phyloP scores from a whole-genome alignment of 2,329 filamentous ascomycete genomes.

The Aureobasidium sp. region DNA sequence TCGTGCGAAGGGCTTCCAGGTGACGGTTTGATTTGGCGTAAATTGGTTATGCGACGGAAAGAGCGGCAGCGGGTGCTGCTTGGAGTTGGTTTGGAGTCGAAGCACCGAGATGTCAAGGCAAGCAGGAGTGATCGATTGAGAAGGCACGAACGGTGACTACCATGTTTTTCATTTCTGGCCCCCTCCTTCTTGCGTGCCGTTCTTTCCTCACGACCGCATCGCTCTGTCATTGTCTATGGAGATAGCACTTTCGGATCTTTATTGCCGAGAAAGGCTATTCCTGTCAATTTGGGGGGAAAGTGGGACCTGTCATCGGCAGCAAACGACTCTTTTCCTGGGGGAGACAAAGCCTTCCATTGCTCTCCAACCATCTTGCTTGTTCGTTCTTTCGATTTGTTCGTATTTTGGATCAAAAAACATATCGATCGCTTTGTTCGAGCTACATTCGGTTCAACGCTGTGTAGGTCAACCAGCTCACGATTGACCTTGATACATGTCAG shows the following conservation, averaged over 20 bases:
- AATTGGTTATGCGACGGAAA: not conserved
- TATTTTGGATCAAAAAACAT: not conserved
- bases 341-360: not conserved
- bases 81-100: not conserved
- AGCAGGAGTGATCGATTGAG: not conserved
- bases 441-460: not conserved
- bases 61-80: not conserved
- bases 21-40: not conserved
- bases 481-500: not conserved
- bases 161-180: not conserved
- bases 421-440: not conserved
- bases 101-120: not conserved
- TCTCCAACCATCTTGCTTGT: not conserved
- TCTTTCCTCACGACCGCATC: not conserved
- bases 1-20: not conserved
- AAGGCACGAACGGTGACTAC: not conserved
- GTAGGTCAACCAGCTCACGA: not conserved
- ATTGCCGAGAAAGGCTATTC: not conserved
- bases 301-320: not conserved
- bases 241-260: not conserved
- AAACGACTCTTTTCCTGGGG: not conserved
- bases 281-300: not conserved
- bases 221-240: not conserved
- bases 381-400: not conserved
- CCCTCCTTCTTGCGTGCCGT: slow-evolving; percentile 2